These are phyloP conservation scores for Xylaria intraflava DNA, from an alignment of 495 filamentous ascomycete genomes.

Conservation along the genomic window DNA sequence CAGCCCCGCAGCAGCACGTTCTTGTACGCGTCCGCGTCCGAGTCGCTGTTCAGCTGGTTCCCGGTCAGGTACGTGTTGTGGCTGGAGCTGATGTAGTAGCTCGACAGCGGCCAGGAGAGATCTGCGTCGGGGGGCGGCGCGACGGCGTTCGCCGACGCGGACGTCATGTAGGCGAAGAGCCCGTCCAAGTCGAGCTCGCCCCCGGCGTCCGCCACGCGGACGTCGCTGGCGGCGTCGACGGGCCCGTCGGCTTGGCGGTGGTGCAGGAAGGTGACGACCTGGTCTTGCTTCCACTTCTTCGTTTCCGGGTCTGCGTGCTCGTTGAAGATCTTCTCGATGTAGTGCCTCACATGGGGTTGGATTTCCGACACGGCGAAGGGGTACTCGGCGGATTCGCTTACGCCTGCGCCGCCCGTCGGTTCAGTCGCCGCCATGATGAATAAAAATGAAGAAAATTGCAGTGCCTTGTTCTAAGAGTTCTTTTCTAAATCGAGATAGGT, in stretches of 20 bases:
- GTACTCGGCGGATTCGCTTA: conserved; percentile 27
- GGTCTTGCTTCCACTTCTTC: conserved; percentile 31
- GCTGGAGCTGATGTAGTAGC: conserved; percentile 86
- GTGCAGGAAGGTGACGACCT: conserved; percentile 31
- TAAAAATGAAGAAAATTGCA: background rate
- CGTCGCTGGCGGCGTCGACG: conserved; percentile 22
- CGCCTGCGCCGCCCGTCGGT: conserved; percentile 30
- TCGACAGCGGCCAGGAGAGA: conserved; percentile 61
- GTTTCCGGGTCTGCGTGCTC: conserved; percentile 22
- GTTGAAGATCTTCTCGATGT: conserved; percentile 36
- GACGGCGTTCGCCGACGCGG: conserved; percentile 42
- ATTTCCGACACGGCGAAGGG: conserved; percentile 26
- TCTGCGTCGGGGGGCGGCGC: conserved; percentile 40
- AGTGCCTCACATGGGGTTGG: conserved; percentile 21
- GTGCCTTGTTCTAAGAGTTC: background rate
- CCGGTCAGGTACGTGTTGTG: conserved; percentile 95
- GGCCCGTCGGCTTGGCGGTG: conserved; percentile 31
- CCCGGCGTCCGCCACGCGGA: conserved; percentile 24
- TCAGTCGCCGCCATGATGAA: conserved; percentile 19
- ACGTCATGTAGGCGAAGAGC: conserved; percentile 58
- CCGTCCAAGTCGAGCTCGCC: conserved; percentile 42
- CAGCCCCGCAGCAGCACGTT: conserved; percentile 79
- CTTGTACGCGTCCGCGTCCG: conserved; percentile 74
- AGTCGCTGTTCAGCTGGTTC: conserved; percentile 81
- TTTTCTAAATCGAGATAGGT: background rate